Base-by-base conservation (phyloP, 495 filamentous ascomycete species). In the Choiromyces venosus region DNA sequence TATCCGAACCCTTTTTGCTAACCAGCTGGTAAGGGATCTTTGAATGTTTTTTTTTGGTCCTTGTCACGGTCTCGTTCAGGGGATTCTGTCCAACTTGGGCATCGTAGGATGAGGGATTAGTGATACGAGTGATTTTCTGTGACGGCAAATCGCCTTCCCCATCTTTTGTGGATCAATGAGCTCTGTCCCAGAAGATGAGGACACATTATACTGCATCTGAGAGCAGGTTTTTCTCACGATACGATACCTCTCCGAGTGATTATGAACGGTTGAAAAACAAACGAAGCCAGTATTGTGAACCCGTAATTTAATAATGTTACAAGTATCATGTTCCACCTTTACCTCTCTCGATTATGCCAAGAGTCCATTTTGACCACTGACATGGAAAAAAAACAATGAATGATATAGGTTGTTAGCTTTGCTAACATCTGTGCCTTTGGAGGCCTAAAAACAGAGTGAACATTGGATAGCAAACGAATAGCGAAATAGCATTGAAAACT, bases 401-500 rank as follows among this genome's bases (percentile, higher is more conserved):
- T 29, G 12, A 61, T 29, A 61, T 12, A 33, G 29, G 25, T 61
- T 61, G 25, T 29, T 33, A 33, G 7, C 52, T 16, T 33, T 29
- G 52, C 52, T 16, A 61, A 61, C 46, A 6, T 5, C 18, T 61
- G 18, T 29, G n/a, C 52, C 25, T 29, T 33, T 18, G 33, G 25
- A 61, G 52, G 52, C 52, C 25, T 33, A 33, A 61, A 10, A 29
- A 7, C 52, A 61, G 52, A 61, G 52, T 33, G 25, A 14, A 33
- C 25, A 33, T 61, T 61, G 52, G 4, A 61, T 61, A 61, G 52
- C 52, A 9, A 52, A 25, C 46, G 18, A 39, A 74, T 68, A 10
- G 35, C 36, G 39, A 69, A 35, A 66, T 33, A 76, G 61, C 8
- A 66, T 72, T 42, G 46, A 69, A 61, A 70, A 69, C 69, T 72